Evolutionary conservation across 2,329 filamentous ascomycete species (phyloP), one percentile per base, ranked within the genome.

Genomic region (Fusarium zealandicum): DNA sequence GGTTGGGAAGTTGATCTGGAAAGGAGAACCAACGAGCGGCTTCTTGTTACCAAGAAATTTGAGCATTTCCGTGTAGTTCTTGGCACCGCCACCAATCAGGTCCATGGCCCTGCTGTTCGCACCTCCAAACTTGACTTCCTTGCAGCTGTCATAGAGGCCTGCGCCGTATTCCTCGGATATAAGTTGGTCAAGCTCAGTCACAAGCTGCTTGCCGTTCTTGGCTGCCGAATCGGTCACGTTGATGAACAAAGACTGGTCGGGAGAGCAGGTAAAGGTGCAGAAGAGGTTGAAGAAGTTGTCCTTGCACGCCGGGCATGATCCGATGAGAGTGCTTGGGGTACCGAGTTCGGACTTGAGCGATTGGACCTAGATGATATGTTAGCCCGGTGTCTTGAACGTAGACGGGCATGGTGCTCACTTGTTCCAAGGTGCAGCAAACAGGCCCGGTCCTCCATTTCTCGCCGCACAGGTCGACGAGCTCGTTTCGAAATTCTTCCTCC

Each of bases 201-300:
- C 92, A n/a, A 92, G 74, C 2, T 70, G 72, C 64, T 85, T 85
- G 31, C 76, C 81, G 37, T 74, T 77, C 70, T 85, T 90, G 17
- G 82, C 74, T 59, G 84, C 82, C 0, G 88, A 89, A 46, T 87
- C 76, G 10, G 95, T 98, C 36, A 99, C 86, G 69, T 99, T 99
- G 72, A 99, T 81, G 70, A 99, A 99, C 0, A 96, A 80, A 0
- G 92, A 97, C 73, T 99, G 95, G 69, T 99, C 90, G 6, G 96
- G 93, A 5, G 95, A 99, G 78, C 96, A 99, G 3, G 93, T 98
- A 70, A 99, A 98, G 5, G 92, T 96, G 78, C 95, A 99, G 75
- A 99, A 99, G 37, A 96, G 81, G 77, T 99, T 96, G 80, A 91
- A 98, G 80, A 99, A 99, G 79, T 99, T 99, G 68, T 93, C 89